Evolutionary conservation across 108 stramenopile species (phyloP).

Genomic region (Schizochytrium sp.): DNA sequence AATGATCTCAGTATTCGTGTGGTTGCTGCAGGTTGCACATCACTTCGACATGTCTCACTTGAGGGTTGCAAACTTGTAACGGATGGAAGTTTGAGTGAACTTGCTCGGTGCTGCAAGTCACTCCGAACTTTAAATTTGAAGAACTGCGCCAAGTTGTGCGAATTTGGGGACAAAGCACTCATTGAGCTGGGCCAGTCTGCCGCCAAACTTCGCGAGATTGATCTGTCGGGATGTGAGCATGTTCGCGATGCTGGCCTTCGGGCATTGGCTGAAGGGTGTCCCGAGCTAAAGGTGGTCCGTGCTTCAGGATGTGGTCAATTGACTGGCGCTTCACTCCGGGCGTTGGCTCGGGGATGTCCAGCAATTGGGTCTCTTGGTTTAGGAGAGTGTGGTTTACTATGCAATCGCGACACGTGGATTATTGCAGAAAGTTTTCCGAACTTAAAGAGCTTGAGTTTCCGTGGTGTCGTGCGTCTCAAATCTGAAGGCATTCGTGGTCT

Average conservation of each 20-base stretch:
- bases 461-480: conserved; percentile 30
- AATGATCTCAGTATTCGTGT: conserved; percentile 48
- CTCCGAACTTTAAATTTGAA: conserved; percentile 4
- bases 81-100: conserved; percentile 13
- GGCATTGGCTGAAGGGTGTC: conserved; percentile 45
- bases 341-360: conserved; percentile 29
- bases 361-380: not conserved
- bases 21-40: conserved; percentile 16
- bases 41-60: conserved; percentile 7
- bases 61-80: not conserved
- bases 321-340: conserved; percentile 1
- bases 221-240: conserved; percentile 39
- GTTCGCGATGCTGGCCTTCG: conserved; percentile 38
- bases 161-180: conserved; percentile 45
- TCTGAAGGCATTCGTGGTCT: conserved; percentile 38
- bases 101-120: conserved; percentile 32
- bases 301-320: not conserved
- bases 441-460: not conserved
- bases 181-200: conserved; percentile 28
- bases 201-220: conserved; percentile 16
- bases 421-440: conserved; percentile 26
- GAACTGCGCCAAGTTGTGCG: conserved; percentile 38
- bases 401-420: not conserved
- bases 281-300: not conserved
- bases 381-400: conserved; percentile 10